Evolutionary conservation across 208 protist species (phyloP).

Genomic region (Endotrypanum monterogeii): DNA sequence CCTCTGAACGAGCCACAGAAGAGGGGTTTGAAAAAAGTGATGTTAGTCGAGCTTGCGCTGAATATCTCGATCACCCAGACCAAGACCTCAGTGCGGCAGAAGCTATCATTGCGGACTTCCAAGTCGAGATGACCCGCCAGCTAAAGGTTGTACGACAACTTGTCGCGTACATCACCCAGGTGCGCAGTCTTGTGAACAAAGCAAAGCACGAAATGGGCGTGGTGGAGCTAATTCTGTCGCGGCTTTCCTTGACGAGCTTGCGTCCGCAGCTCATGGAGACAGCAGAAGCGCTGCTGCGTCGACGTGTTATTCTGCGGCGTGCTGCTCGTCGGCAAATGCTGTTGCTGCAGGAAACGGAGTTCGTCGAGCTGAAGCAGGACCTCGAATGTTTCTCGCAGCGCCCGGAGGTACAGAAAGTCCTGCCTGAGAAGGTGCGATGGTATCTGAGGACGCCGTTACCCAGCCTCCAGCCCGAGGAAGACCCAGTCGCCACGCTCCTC

Average conservation of each 20-base stretch:
- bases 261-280: constrained; percentile 21
- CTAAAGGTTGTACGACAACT: constrained; percentile 25
- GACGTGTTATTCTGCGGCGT: constrained; percentile 27
- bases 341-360: constrained; percentile 29
- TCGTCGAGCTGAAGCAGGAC: constrained; percentile 23
- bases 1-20: constrained; percentile 4
- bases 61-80: constrained; percentile 18
- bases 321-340: constrained; percentile 26
- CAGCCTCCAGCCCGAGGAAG: constrained; percentile 13
- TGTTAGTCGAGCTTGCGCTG: neutral
- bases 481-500: constrained; percentile 30
- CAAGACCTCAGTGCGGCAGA: constrained; percentile 17
- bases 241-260: constrained; percentile 13
- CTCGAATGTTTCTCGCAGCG: constrained; percentile 16
- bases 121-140: constrained; percentile 32
- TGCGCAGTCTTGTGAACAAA: constrained; percentile 22
- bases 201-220: constrained; percentile 19
- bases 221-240: constrained; percentile 22
- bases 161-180: constrained; percentile 28
- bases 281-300: constrained; percentile 23
- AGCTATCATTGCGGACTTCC: constrained; percentile 13
- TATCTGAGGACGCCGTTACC: constrained; percentile 23
- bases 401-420: constrained; percentile 22
- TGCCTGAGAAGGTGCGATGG: constrained; percentile 30
- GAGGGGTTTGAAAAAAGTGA: constrained; percentile 1